Conservation (phyloP, 2,329 filamentous ascomycete genomes). For the Fusarium sp. region DNA sequence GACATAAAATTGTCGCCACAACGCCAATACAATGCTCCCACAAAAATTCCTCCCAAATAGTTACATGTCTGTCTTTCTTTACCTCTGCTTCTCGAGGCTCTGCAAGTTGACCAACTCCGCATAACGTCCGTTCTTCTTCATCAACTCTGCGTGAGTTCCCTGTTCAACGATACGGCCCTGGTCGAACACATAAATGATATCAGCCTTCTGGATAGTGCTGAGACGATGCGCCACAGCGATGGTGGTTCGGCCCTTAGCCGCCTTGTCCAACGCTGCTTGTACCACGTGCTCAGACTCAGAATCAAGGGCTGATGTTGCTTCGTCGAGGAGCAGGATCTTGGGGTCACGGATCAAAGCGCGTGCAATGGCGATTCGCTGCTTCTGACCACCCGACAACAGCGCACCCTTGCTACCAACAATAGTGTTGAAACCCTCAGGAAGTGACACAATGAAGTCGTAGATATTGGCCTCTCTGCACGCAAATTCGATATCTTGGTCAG, state of each 20-base stretch:
- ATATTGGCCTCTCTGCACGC: slow-evolving; percentile 93
- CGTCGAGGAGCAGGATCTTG: slow-evolving; percentile 85
- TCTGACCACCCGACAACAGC: slow-evolving; percentile 90
- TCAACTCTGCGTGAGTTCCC: slow-evolving; percentile 81
- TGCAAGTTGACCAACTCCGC: slow-evolving; percentile 84
- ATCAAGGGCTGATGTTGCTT: slow-evolving; percentile 83
- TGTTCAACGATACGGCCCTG: slow-evolving; percentile 86
- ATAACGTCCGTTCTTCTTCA: slow-evolving; percentile 78
- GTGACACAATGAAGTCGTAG: slow-evolving; percentile 88
- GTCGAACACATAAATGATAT: slow-evolving; percentile 97
- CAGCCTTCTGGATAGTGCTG: slow-evolving; percentile 93
- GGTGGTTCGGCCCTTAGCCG: slow-evolving; percentile 86
- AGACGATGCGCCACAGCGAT: slow-evolving; percentile 94
- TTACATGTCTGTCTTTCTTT: slow-evolving; percentile 15
- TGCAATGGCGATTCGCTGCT: slow-evolving; percentile 94
- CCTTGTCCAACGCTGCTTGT: slow-evolving; percentile 83
- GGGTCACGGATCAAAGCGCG: slow-evolving; percentile 91
- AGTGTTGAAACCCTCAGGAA: slow-evolving; percentile 88
- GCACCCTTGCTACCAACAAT: slow-evolving; percentile 88
- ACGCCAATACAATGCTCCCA: slow-evolving; percentile 33
- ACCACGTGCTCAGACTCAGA: slow-evolving; percentile 83
- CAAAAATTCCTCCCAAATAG: slow-evolving; percentile 1
- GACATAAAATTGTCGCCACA: slow-evolving; percentile 16
- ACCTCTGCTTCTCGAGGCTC: slow-evolving; percentile 73
- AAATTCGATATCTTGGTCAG: slow-evolving; percentile 78